Conservation (phyloP, 306 rosid genomes). For the Albizia julibrissin region DNA sequence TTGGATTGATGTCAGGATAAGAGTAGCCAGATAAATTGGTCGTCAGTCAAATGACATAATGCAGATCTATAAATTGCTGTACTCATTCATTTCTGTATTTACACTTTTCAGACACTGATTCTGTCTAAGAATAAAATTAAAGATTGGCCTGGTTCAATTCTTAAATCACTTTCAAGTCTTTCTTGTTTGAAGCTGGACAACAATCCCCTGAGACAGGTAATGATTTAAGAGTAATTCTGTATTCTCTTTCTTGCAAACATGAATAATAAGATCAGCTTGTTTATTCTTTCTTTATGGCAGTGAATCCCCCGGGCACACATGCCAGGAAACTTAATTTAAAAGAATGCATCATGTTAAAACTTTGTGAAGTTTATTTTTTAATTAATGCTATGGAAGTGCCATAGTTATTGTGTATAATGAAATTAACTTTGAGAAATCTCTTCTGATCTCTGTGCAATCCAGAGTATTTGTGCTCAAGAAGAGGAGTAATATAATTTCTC, state of each 20-base stretch:
- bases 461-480: conserved; percentile 13
- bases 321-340: not conserved
- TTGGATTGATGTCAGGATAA: conserved; percentile 25
- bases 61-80: conserved; percentile 30
- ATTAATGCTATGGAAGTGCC: not conserved
- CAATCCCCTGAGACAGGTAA: conserved; percentile 81
- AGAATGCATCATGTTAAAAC: not conserved
- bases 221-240: conserved; percentile 17
- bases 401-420: conserved; percentile 18
- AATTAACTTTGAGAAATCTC: not conserved
- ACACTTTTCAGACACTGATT: conserved; percentile 65
- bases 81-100: conserved; percentile 34
- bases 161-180: conserved; percentile 65
- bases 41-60: conserved; percentile 21
- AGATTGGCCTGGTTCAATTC: conserved; percentile 86
- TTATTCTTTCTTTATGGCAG: not conserved
- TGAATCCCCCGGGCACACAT: not conserved
- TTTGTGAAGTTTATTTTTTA: conserved; percentile 2
- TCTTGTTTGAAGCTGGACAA: conserved; percentile 82
- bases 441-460: not conserved
- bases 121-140: conserved; percentile 80
- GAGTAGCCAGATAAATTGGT: conserved; percentile 22
- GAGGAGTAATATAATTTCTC: conserved; percentile 2
- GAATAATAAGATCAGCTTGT: conserved; percentile 26
- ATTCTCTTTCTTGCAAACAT: conserved; percentile 22